Evolutionary conservation across 192 early-diverging fungal species (phyloP), one percentile per base, ranked within the genome.

Genomic region (Backusella liffmaniae): DNA sequence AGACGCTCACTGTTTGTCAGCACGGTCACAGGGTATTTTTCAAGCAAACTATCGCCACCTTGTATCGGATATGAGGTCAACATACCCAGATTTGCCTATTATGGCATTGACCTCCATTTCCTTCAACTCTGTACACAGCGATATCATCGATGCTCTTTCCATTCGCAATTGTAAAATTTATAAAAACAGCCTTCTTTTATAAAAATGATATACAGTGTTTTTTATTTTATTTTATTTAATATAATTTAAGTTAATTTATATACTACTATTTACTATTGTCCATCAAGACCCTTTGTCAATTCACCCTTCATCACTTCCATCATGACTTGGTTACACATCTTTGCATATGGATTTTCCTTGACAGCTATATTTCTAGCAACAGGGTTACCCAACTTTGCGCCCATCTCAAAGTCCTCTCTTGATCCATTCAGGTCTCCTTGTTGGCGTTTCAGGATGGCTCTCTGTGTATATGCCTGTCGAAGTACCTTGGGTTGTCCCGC

Each of bases 401-500:
- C 79, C 30, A 69, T 69, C 46, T 84, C 84, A 56, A 87, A 87
- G 59, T 87, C 86, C 2, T 73, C 76, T 46, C 80, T 78, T n/a
- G 86, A 78, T 15, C 81, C 86, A 30, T 80, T 72, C 23, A 84
- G 66, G 42, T 87, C 82, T 0, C 86, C 86, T 34, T 76, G 53
- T 7, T 80, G 77, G 29, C 82, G 82, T 59, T 79, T 80, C 49
- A 87, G 76, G 18, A 87, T 85, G 10, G 82, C 86, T 49, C 86
- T 73, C 36, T 87, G 86, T 5, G 86, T 87, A 71, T 87, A 87
- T 26, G 86, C 86, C 72, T 86, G 86, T 30, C 83, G 77, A 16
- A 87, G 46, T 12, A 87, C 78, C 42, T 79, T 82, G 6, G 83
- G 70, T 34, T 87, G 84, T 37, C 83, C 84, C 41, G 71, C 3